A percentile compares a stretch with the other conserved stretches of the same genome.
Conservation (phyloP, 2,329 filamentous ascomycete species). For the Lachnellula arida region DNA sequence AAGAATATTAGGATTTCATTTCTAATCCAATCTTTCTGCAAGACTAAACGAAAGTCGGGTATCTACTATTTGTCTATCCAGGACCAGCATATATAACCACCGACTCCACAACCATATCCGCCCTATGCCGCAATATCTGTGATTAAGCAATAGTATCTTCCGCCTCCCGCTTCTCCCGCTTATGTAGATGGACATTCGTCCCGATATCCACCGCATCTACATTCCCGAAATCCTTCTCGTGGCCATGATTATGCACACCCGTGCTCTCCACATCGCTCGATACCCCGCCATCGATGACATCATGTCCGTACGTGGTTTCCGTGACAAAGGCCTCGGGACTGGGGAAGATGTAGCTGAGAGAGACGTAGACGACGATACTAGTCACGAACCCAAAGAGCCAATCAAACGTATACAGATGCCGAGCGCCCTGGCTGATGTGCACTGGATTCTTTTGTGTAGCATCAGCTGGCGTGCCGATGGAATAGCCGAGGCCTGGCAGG, state of each 20-base stretch:
- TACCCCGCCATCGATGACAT: conserved; percentile 1
- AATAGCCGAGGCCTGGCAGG: conserved; percentile 25
- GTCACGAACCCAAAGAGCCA: conserved; percentile 59
- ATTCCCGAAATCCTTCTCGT: conserved; percentile 14
- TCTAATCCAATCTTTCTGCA: not conserved
- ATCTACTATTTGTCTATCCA: not conserved
- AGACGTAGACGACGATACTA: conserved; percentile 52
- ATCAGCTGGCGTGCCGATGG: conserved; percentile 11
- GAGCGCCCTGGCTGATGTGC: conserved; percentile 39
- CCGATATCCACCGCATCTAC: conserved; percentile 18
- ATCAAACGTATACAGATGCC: conserved; percentile 58
- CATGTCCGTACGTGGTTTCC: conserved; percentile 36
- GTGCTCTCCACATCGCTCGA: conserved; percentile 8
- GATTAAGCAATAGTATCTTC: not conserved
- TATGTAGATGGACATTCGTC: not conserved
- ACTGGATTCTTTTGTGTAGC: conserved; percentile 4
- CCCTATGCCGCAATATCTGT: too few relatives aligned
- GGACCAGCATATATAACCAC: not conserved
- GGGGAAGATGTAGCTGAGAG: conserved; percentile 45
- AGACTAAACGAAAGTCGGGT: not conserved
- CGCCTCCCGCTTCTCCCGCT: too few relatives aligned
- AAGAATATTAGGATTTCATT: not conserved
- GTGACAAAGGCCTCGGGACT: conserved; percentile 44
- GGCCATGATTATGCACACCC: not conserved
- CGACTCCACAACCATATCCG: not conserved